Evolutionary conservation across 192 early-diverging fungal genomes (phyloP), one percentile per base, ranked within the genome.

Genomic region (Coemansia sp.): DNA sequence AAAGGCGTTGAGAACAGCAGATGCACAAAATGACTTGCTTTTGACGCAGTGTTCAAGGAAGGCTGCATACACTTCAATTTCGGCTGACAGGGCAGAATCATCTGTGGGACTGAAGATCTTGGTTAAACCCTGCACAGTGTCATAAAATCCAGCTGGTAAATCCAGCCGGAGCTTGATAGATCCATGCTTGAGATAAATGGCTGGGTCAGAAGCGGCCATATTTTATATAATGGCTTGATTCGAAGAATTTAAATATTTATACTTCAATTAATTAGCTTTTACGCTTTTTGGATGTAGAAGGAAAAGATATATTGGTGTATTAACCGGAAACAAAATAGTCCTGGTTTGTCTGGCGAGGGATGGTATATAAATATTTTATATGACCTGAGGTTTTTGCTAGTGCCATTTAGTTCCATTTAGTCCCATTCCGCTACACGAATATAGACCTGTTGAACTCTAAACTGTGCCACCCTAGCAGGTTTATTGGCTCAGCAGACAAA

Each of bases 21-120:
- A n/a, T 0, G 64, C 56, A 3, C 18, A 23, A 10, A 21, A 4
- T 7, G n/a, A 6, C 63, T 40, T 65, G 39, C 1, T 25, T 4
- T 10, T 52, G 10, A 37, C 57, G 28, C 70, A 71, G 34, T 61
- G 37, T 12, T 61, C 26, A n/a, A 71, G 40, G 39, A 71, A 71
- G 0, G 37, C n/a, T 1, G 63, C 61, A 30, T 55, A 64, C 3
- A 65, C 39, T 43, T 71, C 63, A 37, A 66, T 66, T 7, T 55
- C 40, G 43, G 37, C 58, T 1, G 23, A 2, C 9, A 34, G 21
- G 21, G 20, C 21, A 40, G 39, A 1, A 15, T 1, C 16, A 6
- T 5, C 25, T 0, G 2, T 25, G 6, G 46, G 46, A 7, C 7
- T 49, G 21, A 49, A 49, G 5, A 21, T 49, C n/a, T 26, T 49